A percentile compares a stretch with the other conserved stretches of the same genome.
These are phyloP conservation scores for Straminergon stramineum DNA, from an alignment of 225 moss, liverwort and hornwort genomes.

Conservation along the genomic window DNA sequence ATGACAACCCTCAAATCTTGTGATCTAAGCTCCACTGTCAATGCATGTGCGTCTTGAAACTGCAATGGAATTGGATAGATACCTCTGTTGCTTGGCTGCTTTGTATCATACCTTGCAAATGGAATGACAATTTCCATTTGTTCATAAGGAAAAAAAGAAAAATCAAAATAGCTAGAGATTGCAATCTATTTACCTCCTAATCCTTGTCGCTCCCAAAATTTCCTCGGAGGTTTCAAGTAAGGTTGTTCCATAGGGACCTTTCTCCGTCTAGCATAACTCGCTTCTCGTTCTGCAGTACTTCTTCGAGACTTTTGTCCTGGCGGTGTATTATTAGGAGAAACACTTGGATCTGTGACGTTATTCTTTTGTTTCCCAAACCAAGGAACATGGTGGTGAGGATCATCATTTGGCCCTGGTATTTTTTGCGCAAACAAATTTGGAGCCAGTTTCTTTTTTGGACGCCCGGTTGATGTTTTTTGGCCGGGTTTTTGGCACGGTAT, in stretches of 20 bases:
- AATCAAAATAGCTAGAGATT: not conserved
- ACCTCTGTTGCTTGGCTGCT: not conserved
- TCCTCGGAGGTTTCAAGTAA: slow-evolving; percentile 1
- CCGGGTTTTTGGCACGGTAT: slow-evolving; percentile 4
- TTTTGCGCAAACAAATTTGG: not conserved
- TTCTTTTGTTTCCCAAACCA: slow-evolving; percentile 45
- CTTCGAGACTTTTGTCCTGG: slow-evolving; percentile 22
- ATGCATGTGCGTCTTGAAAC: not conserved
- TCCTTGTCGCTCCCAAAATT: slow-evolving; percentile 7
- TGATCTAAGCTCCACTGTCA: not conserved
- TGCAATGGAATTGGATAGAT: not conserved
- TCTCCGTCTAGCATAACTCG: slow-evolving; percentile 10
- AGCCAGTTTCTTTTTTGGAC: slow-evolving; percentile 4
- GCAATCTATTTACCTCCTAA: slow-evolving; percentile 3
- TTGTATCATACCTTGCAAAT: not conserved
- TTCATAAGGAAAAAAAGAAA: not conserved
- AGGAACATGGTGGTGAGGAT: slow-evolving; percentile 38
- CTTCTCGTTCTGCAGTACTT: slow-evolving; percentile 7
- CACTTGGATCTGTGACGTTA: slow-evolving; percentile 27
- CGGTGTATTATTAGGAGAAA: slow-evolving; percentile 41
- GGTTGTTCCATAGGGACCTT: slow-evolving; percentile 15
- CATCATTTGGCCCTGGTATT: not conserved
- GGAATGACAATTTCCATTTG: not conserved
- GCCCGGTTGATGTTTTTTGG: not conserved
- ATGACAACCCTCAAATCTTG: not conserved